phyloP scores from a whole-genome alignment of 2,329 filamentous ascomycete genomes.

The Nemania sp. region DNA sequence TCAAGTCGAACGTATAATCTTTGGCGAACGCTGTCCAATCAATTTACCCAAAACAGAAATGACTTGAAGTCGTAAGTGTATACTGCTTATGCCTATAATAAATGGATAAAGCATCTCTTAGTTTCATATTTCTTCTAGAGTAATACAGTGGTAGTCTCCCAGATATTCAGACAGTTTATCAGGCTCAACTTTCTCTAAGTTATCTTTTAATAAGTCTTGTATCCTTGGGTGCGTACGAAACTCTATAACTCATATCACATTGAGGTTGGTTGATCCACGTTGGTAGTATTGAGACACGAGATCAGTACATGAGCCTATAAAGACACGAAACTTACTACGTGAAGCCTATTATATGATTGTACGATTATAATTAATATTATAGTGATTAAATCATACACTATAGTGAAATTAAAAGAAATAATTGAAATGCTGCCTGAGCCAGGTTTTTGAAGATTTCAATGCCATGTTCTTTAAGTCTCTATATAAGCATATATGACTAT shows the following conservation, averaged over 20 bases:
- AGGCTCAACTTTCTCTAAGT: neutral
- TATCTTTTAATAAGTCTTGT: neutral
- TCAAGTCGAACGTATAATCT: constrained; percentile 3
- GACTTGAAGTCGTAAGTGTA: constrained; percentile 6
- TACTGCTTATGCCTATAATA: constrained; percentile 26
- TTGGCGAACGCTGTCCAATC: constrained; percentile 6
- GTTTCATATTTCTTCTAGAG: constrained; percentile 1
- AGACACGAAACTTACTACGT: no score
- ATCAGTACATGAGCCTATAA: no score
- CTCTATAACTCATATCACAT: no score
- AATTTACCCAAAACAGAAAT: constrained; percentile 20
- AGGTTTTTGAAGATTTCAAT: neutral
- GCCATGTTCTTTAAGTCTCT: neutral
- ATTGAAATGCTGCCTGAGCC: no score
- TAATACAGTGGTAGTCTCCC: no score
- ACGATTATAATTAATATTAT: no score
- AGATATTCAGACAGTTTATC: neutral
- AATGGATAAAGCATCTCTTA: neutral
- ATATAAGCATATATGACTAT: constrained; percentile 11
- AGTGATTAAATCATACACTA: no score
- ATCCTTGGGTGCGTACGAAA: no score
- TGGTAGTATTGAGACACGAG: no score
- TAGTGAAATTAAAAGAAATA: no score
- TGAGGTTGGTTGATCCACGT: no score
- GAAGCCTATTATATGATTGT: no score